Conservation (phyloP, 352 stramenopile species). For the Pythium coloratum region DNA sequence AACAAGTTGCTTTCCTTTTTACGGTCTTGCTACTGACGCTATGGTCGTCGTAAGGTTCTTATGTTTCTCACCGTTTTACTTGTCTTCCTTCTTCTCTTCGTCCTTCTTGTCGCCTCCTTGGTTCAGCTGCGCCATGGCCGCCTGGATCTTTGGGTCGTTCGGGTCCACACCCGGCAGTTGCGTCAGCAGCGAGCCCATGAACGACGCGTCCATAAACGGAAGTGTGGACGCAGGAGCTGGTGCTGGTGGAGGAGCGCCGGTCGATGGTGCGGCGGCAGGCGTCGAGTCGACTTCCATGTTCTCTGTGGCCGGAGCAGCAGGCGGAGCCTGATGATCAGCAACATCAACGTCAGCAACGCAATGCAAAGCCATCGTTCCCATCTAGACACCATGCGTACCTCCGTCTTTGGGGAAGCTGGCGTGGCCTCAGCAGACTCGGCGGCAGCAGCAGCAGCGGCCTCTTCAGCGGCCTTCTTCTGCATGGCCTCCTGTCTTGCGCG, state of each 20-base stretch:
- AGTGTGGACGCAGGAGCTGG: conserved; percentile 77
- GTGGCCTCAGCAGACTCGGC: conserved; percentile 16
- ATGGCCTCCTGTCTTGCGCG: conserved; percentile 93
- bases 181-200: conserved; percentile 90
- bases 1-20: neutral
- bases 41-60: neutral
- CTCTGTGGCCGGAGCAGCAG: conserved; percentile 23
- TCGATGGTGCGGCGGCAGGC: conserved; percentile 23
- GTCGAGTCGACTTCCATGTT: conserved; percentile 43
- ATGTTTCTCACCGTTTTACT: conserved; percentile 34
- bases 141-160: conserved; percentile 92
- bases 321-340: conserved; percentile 11
- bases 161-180: conserved; percentile 88
- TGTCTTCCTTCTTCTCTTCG: conserved; percentile 85
- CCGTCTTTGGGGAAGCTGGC: conserved; percentile 22
- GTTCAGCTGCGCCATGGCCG: conserved; percentile 86
- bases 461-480: conserved; percentile 88
- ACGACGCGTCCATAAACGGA: conserved; percentile 89
- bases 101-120: conserved; percentile 83
- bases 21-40: neutral
- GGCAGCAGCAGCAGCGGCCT: conserved; percentile 33
- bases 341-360: neutral
- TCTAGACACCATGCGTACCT: conserved; percentile 2
- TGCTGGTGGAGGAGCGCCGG: conserved; percentile 51
- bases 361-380: neutral